phyloP scores from a whole-genome alignment of 2,329 filamentous ascomycete species.

The Beauveria sp. region DNA sequence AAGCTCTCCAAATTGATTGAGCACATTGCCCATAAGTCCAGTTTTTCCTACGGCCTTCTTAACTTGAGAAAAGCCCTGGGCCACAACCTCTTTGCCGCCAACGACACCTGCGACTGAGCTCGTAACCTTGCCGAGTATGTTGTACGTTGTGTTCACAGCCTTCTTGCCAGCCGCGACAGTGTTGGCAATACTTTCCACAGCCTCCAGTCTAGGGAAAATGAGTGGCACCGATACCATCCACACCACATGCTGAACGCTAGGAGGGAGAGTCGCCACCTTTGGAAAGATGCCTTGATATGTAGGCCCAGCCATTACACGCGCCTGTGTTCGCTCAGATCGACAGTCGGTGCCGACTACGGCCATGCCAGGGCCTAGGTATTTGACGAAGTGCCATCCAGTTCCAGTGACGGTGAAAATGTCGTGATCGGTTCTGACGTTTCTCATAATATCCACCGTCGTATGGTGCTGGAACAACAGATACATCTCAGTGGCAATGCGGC shows the following conservation, averaged over 20 bases:
- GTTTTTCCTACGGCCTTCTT: slow-evolving; percentile 96
- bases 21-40: slow-evolving; percentile 88
- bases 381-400: slow-evolving; percentile 98
- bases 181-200: slow-evolving; percentile 82
- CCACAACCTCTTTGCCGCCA: slow-evolving; percentile 86
- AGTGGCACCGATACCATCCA: slow-evolving; percentile 92
- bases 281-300: slow-evolving; percentile 98
- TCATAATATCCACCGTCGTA: slow-evolving; percentile 86
- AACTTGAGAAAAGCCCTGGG: slow-evolving; percentile 85
- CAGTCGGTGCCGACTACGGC: slow-evolving; percentile 87
- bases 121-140: slow-evolving; percentile 89
- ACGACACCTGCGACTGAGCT: slow-evolving; percentile 93
- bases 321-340: slow-evolving; percentile 81
- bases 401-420: slow-evolving; percentile 96
- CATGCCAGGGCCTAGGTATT: slow-evolving; percentile 86
- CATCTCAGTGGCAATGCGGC: slow-evolving; percentile 92
- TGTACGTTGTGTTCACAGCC: slow-evolving; percentile 92
- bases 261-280: slow-evolving; percentile 83
- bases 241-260: slow-evolving; percentile 91
- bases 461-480: slow-evolving; percentile 98
- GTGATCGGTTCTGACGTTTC: slow-evolving; percentile 77
- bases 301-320: slow-evolving; percentile 88
- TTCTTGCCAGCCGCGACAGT: slow-evolving; percentile 94
- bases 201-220: slow-evolving; percentile 84
- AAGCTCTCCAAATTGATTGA: slow-evolving; percentile 94